phyloP scores from a whole-genome alignment of 257 asterid genomes.

The Rubia yunnanensis region DNA sequence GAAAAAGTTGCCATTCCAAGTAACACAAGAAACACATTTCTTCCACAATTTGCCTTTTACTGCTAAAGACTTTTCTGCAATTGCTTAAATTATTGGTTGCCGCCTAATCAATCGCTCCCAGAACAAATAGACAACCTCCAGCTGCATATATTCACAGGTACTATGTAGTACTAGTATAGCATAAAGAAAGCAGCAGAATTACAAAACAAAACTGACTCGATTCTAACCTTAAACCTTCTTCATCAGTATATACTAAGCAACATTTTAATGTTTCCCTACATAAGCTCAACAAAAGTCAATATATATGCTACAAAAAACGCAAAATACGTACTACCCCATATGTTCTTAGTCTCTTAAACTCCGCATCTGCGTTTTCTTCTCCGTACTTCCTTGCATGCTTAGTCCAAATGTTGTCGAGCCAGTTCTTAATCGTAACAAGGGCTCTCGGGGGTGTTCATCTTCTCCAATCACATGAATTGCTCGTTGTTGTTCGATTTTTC shows the following conservation, averaged over 20 bases:
- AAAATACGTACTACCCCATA: neutral
- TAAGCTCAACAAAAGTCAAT: constrained; percentile 1
- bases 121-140: neutral
- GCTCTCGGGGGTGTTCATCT: neutral
- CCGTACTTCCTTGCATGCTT: neutral
- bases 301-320: constrained; percentile 2
- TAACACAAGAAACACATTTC: neutral
- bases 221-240: neutral
- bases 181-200: neutral
- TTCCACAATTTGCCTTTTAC: neutral
- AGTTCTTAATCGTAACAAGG: neutral
- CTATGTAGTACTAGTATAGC: neutral
- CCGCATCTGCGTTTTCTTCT: no score
- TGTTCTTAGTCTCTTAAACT: neutral
- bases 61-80: neutral
- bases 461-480: constrained; percentile 18
- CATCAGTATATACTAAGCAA: neutral
- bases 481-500: constrained; percentile 23
- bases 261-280: neutral
- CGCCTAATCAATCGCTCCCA: neutral
- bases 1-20: neutral
- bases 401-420: neutral
- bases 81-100: neutral
- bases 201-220: constrained; percentile 16
- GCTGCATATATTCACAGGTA: neutral